Percentiles rank a stretch among this genome's conserved stretches.
Conservation (phyloP, 2,329 filamentous ascomycete genomes). For the Triangularia setosa region DNA sequence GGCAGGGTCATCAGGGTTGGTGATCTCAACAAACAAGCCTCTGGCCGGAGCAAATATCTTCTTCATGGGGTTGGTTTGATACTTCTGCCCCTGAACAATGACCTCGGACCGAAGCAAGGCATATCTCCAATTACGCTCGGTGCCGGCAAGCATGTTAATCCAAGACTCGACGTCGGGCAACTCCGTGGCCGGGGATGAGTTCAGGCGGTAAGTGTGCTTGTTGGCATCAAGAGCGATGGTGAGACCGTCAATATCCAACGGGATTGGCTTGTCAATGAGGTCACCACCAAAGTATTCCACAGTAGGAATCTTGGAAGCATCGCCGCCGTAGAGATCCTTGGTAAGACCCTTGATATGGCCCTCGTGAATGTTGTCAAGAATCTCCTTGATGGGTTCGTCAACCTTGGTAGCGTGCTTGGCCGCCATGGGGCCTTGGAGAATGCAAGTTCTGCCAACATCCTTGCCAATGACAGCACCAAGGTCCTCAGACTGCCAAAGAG, state of each 20-base stretch:
- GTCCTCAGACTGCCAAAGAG: slow-evolving; percentile 97
- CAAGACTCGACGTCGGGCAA: slow-evolving; percentile 79
- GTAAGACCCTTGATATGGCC: slow-evolving; percentile 79
- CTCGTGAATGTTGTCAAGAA: slow-evolving; percentile 85
- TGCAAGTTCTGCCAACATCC: slow-evolving; percentile 93
- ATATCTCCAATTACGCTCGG: slow-evolving; percentile 85
- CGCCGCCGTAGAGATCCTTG: slow-evolving; percentile 72
- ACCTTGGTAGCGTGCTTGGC: slow-evolving; percentile 84
- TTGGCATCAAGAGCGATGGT: slow-evolving; percentile 73
- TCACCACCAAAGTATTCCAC: slow-evolving; percentile 96
- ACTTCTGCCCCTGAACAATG: slow-evolving; percentile 91
- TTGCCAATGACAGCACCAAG: slow-evolving; percentile 92
- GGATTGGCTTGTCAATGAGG: slow-evolving; percentile 65
- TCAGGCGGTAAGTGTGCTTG: slow-evolving; percentile 82
- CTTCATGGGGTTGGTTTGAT: slow-evolving; percentile 93
- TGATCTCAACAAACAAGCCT: slow-evolving; percentile 86
- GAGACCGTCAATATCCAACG: slow-evolving; percentile 79
- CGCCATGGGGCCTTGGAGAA: slow-evolving; percentile 90
- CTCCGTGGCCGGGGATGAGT: slow-evolving; percentile 66
- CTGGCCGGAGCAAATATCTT: slow-evolving; percentile 83
- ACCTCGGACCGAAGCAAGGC: slow-evolving; percentile 92
- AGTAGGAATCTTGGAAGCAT: slow-evolving; percentile 71
- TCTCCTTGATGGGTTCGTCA: slow-evolving; percentile 92
- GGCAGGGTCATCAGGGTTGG: slow-evolving; percentile 72
- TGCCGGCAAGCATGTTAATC: slow-evolving; percentile 83